Percentiles rank a stretch among this genome's conserved stretches.
Conservation (phyloP, 2,329 filamentous ascomycete genomes). For the Chaetomium sp. region DNA sequence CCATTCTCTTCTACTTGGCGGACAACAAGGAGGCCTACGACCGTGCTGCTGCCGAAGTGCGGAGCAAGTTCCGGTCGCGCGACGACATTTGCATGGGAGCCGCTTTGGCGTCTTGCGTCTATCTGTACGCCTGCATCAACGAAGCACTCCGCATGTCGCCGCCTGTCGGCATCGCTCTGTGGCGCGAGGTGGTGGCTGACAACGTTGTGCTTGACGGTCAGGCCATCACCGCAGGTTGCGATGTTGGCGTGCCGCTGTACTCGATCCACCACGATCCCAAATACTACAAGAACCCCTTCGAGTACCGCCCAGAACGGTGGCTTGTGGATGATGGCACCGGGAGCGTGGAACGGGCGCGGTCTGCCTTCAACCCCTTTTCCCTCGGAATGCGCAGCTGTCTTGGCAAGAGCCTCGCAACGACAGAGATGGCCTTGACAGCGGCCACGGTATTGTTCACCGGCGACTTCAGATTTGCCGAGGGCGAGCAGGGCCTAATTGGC, state of each 20-base stretch:
- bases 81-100: slow-evolving; percentile 2
- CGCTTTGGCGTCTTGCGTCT: slow-evolving; percentile 1
- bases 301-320: slow-evolving; percentile 8
- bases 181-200: slow-evolving; percentile 4
- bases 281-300: slow-evolving; percentile 1
- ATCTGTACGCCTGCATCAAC: slow-evolving; percentile 14
- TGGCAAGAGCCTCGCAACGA: slow-evolving; percentile 8
- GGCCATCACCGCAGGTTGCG: slow-evolving; percentile 17
- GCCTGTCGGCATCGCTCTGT: neutral
- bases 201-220: slow-evolving; percentile 13
- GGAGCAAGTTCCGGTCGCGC: neutral
- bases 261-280: slow-evolving; percentile 1
- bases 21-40: slow-evolving; percentile 4
- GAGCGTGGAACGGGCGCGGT: slow-evolving; percentile 13
- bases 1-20: slow-evolving; percentile 9
- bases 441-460: neutral
- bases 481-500: neutral
- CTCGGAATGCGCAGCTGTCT: slow-evolving; percentile 5
- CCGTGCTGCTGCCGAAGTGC: slow-evolving; percentile 2
- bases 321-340: neutral
- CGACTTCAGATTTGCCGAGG: slow-evolving; percentile 1
- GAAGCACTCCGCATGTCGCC: slow-evolving; percentile 24
- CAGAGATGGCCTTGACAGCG: neutral
- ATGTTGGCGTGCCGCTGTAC: slow-evolving; percentile 18
- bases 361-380: slow-evolving; percentile 3